Conservation (phyloP, 371 early-diverging fungal genomes). For the Funneliformis caledonium region DNA sequence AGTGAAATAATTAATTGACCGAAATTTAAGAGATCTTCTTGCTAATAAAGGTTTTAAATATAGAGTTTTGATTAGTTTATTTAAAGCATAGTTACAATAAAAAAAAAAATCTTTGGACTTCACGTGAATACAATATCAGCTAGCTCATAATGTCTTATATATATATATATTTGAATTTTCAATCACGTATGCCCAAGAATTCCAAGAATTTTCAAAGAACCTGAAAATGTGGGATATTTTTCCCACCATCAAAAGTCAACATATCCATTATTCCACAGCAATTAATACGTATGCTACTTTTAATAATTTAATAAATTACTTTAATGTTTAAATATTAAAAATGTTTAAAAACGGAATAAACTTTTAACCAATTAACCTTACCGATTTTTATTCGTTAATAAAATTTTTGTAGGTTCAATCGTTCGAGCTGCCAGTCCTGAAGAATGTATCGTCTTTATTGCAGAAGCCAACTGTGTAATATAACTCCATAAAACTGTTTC, state of each 20-base stretch:
- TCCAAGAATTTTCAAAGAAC: constrained; percentile 42
- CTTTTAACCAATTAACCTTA: constrained; percentile 41
- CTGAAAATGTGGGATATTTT: constrained; percentile 68
- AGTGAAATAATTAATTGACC: constrained; percentile 86
- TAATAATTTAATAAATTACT: neutral
- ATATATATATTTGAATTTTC: neutral
- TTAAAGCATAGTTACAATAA: neutral
- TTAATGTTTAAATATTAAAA: neutral
- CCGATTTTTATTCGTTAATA: constrained; percentile 84
- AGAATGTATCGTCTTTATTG: constrained; percentile 81
- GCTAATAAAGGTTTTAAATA: constrained; percentile 52
- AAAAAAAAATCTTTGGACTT: neutral
- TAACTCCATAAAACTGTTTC: constrained; percentile 88
- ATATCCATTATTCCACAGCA: constrained; percentile 88
- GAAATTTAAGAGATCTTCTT: constrained; percentile 86
- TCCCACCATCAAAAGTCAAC: constrained; percentile 70
- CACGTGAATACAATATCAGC: no score
- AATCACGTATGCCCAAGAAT: neutral
- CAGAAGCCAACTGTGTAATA: constrained; percentile 84
- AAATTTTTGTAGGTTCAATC: constrained; percentile 81
- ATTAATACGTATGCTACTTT: constrained; percentile 74
- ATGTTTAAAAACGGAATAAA: neutral
- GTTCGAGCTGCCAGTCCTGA: constrained; percentile 78
- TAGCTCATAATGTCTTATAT: no score
- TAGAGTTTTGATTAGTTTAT: neutral